phyloP scores from a whole-genome alignment of 371 early-diverging fungal genomes.

The Apophysomyces elegans region DNA sequence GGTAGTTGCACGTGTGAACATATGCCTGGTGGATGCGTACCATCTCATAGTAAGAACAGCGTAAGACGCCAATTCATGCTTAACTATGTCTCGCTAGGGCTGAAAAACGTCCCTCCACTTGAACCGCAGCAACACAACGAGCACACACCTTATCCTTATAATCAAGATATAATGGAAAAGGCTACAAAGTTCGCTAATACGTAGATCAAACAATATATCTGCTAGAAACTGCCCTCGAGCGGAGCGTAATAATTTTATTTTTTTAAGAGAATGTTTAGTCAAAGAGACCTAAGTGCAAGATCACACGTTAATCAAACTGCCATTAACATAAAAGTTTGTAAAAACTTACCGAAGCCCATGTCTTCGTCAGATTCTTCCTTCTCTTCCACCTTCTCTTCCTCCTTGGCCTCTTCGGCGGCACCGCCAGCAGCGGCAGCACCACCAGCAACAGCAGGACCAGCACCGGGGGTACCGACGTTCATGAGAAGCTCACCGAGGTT shows the following conservation, averaged over 20 bases:
- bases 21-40: slow-evolving; percentile 78
- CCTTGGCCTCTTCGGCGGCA: slow-evolving; percentile 56
- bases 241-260: not conserved
- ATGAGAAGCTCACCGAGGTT: slow-evolving; percentile 88
- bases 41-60: slow-evolving; percentile 45
- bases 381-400: slow-evolving; percentile 71
- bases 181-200: slow-evolving; percentile 19
- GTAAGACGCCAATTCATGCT: not conserved
- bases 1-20: slow-evolving; percentile 82
- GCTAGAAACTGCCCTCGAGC: slow-evolving; percentile 3
- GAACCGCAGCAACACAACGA: slow-evolving; percentile 32
- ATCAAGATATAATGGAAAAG: slow-evolving; percentile 40
- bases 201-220: not conserved
- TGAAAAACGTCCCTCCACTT: slow-evolving; percentile 42
- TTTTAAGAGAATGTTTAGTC: not conserved
- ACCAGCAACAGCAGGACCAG: slow-evolving; percentile 54
- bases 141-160: slow-evolving; percentile 36
- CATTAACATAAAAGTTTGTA: not conserved
- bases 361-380: slow-evolving; percentile 93
- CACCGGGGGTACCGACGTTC: slow-evolving; percentile 81
- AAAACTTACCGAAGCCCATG: slow-evolving; percentile 30
- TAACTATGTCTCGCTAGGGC: slow-evolving; percentile 16
- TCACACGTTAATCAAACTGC: not conserved
- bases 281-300: slow-evolving; percentile 9
- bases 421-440: slow-evolving; percentile 63